Evolutionary conservation across 805 yeast genomes (phyloP), one percentile per base, ranked within the genome.

Genomic region (Lachancea lanzarotensis): DNA sequence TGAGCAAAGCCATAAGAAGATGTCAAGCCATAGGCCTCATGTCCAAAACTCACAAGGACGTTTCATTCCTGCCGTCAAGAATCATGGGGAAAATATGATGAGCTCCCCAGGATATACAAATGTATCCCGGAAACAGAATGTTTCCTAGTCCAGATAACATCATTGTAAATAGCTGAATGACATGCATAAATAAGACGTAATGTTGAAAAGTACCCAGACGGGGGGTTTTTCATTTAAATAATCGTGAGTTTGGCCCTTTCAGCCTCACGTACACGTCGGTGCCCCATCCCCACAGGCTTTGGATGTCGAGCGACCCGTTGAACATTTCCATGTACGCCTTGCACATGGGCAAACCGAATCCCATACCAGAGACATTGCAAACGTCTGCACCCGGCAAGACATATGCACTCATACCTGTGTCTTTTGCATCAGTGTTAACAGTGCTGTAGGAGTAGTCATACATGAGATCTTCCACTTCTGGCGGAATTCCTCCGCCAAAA

Each of bases 301-400:
- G 88, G 25, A 86, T 69, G 47, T 79, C 79, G 41, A 86, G 70
- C 38, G 69, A 70, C 2, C 93, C 93, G 35, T 82, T 83, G 59
- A 84, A 83, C 59, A 82, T 73, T 56, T 80, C 84, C 26, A 83
- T 79, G 55, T 84, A 84, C 0, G 87, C 83, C 53, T 78, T 69
- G 48, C 90, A 84, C 50, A 91, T 68, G 6, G 98, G 98, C 45
- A 91, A 65, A 0, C 98, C 98, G 60, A 88, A 91, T 0, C 98
- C 98, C 85, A 93, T 84, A 0, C 98, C 98, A 0, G 97, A 96
- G 30, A 91, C 76, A 18, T 74, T 73, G 37, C 72, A 71, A 1
- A 85, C 83, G 1, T 82, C 82, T 19, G 74, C 72, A 1, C 89
- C 90, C 0, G 89, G 90, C 29, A 84, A 81, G 25, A 76, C 76